Evolutionary conservation across 2,329 filamentous ascomycete genomes (phyloP).

Genomic region (Hypoxylon sp.): DNA sequence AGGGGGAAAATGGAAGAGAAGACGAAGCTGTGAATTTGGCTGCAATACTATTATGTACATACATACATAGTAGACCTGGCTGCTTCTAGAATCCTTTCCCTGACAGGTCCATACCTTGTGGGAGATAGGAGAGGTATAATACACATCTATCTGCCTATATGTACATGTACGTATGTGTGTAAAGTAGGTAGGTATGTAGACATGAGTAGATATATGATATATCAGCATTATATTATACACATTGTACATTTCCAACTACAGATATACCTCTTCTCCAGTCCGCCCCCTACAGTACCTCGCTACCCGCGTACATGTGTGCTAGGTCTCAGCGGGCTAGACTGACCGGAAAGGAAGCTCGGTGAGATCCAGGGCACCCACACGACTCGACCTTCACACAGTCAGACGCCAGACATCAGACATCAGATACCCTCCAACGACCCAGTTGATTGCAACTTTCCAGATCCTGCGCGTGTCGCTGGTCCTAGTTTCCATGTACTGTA

Average conservation of each 20-base stretch:
- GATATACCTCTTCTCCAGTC: too few species aligned
- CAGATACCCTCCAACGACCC: slow-evolving; percentile 10
- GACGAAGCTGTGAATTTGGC: too few species aligned
- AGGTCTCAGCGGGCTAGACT: slow-evolving; percentile 25
- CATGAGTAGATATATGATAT: neutral
- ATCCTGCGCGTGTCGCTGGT: slow-evolving; percentile 14
- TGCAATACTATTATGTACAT: neutral
- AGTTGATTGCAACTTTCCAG: slow-evolving; percentile 32
- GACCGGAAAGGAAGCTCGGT: slow-evolving; percentile 38
- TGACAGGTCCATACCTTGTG: neutral
- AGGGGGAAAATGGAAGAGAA: neutral
- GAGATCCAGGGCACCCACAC: slow-evolving; percentile 29
- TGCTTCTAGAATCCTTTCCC: slow-evolving; percentile 1
- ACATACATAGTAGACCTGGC: neutral
- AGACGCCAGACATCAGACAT: too few species aligned
- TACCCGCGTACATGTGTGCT: neutral
- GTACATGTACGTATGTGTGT: neutral
- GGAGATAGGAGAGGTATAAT: too few species aligned
- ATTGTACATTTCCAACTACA: too few species aligned
- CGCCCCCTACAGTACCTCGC: too few species aligned
- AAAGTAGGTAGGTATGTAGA: neutral
- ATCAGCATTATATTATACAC: too few species aligned
- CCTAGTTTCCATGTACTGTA: too few species aligned
- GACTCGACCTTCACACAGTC: slow-evolving; percentile 10
- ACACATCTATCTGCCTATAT: neutral